phyloP scores from a whole-genome alignment of 192 early-diverging fungal species.

The Funneliformis geosporum region DNA sequence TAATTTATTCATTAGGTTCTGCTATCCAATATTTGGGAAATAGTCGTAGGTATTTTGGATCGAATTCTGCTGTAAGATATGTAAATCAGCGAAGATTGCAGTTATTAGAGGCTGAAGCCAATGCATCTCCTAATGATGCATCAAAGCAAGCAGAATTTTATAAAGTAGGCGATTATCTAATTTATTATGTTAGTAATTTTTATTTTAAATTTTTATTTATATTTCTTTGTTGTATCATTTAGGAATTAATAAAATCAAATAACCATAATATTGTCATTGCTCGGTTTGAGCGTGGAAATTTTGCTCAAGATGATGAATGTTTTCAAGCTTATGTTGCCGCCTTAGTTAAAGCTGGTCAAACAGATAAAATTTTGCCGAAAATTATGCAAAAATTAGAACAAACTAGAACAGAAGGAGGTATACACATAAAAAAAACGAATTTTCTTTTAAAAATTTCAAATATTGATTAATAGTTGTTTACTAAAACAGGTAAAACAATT shows the following conservation, averaged over 20 bases:
- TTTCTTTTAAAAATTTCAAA: slow-evolving; percentile 31
- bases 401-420: slow-evolving; percentile 34
- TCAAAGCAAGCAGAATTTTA: slow-evolving; percentile 53
- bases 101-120: slow-evolving; percentile 58
- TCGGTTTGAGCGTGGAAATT: slow-evolving; percentile 58
- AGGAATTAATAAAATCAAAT: slow-evolving; percentile 57
- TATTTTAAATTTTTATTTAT: background rate
- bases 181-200: background rate
- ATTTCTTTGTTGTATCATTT: background rate
- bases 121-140: slow-evolving; percentile 50
- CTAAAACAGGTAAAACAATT: slow-evolving; percentile 7
- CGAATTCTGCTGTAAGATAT: slow-evolving; percentile 39
- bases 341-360: slow-evolving; percentile 50
- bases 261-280: slow-evolving; percentile 52
- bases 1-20: background rate
- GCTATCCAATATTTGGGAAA: background rate
- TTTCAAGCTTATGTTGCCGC: slow-evolving; percentile 58
- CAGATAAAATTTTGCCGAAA: slow-evolving; percentile 57
- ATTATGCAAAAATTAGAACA: slow-evolving; percentile 54
- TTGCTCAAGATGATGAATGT: slow-evolving; percentile 54
- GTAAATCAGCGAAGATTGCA: slow-evolving; percentile 48
- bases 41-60: slow-evolving; percentile 8
- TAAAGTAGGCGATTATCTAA: slow-evolving; percentile 44
- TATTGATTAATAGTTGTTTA: background rate
- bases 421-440: slow-evolving; percentile 21